Conservation (phyloP, 371 early-diverging fungal genomes). For the Coemansia sp. region DNA sequence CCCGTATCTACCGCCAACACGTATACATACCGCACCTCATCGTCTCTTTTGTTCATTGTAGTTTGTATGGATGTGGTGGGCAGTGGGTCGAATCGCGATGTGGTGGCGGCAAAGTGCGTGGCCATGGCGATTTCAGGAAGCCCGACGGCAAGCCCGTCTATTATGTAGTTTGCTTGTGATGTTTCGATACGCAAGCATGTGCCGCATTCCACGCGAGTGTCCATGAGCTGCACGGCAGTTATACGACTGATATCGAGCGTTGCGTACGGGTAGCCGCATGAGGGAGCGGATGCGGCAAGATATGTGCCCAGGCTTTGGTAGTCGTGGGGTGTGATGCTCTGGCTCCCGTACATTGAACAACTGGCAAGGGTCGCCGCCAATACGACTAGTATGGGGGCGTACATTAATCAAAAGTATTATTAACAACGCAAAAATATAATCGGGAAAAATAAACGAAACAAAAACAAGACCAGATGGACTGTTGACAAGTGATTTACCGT, state of each 20-base stretch:
- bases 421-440: no score
- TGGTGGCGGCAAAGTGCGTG: constrained; percentile 38
- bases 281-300: constrained; percentile 46
- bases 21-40: constrained; percentile 47
- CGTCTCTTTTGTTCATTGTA: not conserved
- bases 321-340: constrained; percentile 49
- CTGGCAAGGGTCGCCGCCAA: no score
- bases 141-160: constrained; percentile 25
- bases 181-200: constrained; percentile 56
- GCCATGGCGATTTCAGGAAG: constrained; percentile 40
- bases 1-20: constrained; percentile 60
- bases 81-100: constrained; percentile 29
- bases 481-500: no score
- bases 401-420: not conserved
- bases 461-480: no score
- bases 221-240: constrained; percentile 56
- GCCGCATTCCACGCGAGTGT: constrained; percentile 50
- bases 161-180: constrained; percentile 26
- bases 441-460: no score
- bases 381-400: no score
- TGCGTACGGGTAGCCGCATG: constrained; percentile 55
- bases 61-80: constrained; percentile 17
- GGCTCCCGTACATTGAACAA: constrained; percentile 35
- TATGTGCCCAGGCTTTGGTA: constrained; percentile 39
- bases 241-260: constrained; percentile 55